A percentile compares a stretch with the other conserved stretches of the same genome.
phyloP scores from a whole-genome alignment of 169 alveolate genomes.

The Eimeria praecox region DNA sequence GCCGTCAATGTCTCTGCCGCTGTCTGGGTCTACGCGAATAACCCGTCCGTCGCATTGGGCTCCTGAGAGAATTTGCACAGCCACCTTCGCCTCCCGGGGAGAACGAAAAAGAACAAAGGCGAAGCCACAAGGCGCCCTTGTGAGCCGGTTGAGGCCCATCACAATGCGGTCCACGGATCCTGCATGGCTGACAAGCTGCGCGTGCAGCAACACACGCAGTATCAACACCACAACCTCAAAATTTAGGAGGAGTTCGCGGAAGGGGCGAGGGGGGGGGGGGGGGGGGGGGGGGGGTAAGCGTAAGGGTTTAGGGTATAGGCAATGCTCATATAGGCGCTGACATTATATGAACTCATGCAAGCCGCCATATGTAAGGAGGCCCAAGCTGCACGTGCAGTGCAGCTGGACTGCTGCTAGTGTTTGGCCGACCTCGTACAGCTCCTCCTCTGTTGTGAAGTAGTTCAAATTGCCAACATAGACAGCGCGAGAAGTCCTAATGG shows the following conservation, averaged over 20 bases:
- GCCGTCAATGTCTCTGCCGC: conserved; percentile 85
- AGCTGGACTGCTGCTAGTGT: background rate
- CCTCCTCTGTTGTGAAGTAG: conserved; percentile 92
- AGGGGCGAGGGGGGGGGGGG: no score
- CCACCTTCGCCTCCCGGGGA: conserved; percentile 90
- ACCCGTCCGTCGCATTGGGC: conserved; percentile 86
- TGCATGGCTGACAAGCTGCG: conserved; percentile 89
- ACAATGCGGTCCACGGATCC: conserved; percentile 93
- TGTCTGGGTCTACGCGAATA: conserved; percentile 87
- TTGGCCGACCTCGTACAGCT: conserved; percentile 88
- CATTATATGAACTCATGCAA: no score
- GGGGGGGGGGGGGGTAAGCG: no score
- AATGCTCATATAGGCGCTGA: no score
- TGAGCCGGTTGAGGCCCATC: conserved; percentile 94
- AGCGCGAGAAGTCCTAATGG: conserved; percentile 90
- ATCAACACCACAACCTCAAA: background rate
- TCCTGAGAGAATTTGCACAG: conserved; percentile 82
- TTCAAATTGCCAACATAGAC: conserved; percentile 96
- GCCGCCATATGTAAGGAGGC: background rate
- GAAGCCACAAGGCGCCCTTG: conserved; percentile 95
- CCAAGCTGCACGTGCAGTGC: background rate
- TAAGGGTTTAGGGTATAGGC: no score
- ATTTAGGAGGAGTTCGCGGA: no score
- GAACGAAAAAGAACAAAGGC: conserved; percentile 93
- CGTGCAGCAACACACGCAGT: background rate